These are phyloP conservation scores for Neurospora pannonica DNA, from an alignment of 495 filamentous ascomycete species.

Conservation along the genomic window DNA sequence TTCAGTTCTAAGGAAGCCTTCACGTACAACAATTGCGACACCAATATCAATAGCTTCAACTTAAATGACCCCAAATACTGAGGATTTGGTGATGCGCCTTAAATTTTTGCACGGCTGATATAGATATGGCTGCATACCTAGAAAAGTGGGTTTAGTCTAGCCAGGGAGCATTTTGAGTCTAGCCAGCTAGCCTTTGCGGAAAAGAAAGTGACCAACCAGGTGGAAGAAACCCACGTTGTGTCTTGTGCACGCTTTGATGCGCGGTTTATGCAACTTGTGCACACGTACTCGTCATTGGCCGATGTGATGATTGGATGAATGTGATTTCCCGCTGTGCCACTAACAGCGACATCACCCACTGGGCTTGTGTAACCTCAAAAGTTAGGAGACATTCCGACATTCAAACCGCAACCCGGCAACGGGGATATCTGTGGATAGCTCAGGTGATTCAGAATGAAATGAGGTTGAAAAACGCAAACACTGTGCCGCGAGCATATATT, in stretches of 20 bases:
- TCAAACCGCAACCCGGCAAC: not conserved
- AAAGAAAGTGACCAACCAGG: not conserved
- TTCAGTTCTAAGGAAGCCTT: too few relatives aligned
- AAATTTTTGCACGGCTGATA: too few relatives aligned
- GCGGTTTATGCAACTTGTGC: not conserved
- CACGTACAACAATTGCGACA: too few relatives aligned
- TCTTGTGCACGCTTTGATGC: not conserved
- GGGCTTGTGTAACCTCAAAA: not conserved
- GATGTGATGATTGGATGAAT: not conserved
- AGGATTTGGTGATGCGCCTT: too few relatives aligned
- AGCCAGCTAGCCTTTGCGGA: too few relatives aligned
- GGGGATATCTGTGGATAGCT: not conserved
- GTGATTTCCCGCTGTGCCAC: not conserved
- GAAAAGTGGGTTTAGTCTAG: too few relatives aligned
- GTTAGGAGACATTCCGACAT: not conserved
- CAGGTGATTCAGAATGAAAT: not conserved
- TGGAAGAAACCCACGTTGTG: not conserved
- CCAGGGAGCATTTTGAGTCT: too few relatives aligned
- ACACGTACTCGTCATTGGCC: not conserved
- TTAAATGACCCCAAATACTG: too few relatives aligned
- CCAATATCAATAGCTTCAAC: too few relatives aligned
- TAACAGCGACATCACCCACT: not conserved
- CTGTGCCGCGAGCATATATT: not conserved
- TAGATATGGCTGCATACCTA: too few relatives aligned
- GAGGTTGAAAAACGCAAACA: not conserved